Percentiles rank a stretch among this genome's conserved stretches.
Conservation (phyloP, 176 grass and related monocot genomes). For the Pontederia paniculata region DNA sequence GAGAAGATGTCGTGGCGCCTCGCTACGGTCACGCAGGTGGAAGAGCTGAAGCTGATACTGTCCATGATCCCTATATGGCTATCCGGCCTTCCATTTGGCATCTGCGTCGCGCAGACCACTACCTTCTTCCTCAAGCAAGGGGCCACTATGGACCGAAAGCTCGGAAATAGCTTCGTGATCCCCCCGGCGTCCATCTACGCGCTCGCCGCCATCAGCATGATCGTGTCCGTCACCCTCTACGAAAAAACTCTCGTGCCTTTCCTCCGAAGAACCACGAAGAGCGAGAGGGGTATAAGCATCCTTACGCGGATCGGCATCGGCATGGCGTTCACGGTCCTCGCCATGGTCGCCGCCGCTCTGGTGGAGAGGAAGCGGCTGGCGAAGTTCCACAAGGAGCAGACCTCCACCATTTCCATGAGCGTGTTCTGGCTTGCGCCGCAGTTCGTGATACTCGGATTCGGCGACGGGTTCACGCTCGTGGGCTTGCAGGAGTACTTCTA, state of each 20-base stretch:
- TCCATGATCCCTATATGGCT: conserved; percentile 71
- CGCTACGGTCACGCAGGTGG: conserved; percentile 77
- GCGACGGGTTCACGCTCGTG: conserved; percentile 65
- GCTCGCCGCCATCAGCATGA: conserved; percentile 43
- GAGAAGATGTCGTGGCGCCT: conserved; percentile 39
- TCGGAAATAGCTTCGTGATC: conserved; percentile 39
- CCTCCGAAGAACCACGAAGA: conserved; percentile 35
- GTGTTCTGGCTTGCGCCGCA: conserved; percentile 62
- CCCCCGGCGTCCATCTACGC: conserved; percentile 57
- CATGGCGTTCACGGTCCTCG: conserved; percentile 27
- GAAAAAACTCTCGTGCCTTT: conserved; percentile 57
- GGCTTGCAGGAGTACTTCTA: conserved; percentile 94
- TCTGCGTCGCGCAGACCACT: conserved; percentile 32
- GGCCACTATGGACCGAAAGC: conserved; percentile 48
- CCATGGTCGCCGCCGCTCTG: conserved; percentile 29
- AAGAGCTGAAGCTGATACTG: conserved; percentile 78
- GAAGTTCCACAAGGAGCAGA: not conserved
- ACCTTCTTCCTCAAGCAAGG: conserved; percentile 95
- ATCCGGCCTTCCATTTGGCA: conserved; percentile 55
- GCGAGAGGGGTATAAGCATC: conserved; percentile 67
- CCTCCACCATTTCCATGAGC: conserved; percentile 16
- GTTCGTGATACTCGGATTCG: conserved; percentile 49
- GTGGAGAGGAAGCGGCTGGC: conserved; percentile 40
- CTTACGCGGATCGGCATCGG: conserved; percentile 55
- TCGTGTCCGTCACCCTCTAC: conserved; percentile 32